Conservation (phyloP, 1,284 basidiomycete genomes). For the Sanghuangporus sanghuang region DNA sequence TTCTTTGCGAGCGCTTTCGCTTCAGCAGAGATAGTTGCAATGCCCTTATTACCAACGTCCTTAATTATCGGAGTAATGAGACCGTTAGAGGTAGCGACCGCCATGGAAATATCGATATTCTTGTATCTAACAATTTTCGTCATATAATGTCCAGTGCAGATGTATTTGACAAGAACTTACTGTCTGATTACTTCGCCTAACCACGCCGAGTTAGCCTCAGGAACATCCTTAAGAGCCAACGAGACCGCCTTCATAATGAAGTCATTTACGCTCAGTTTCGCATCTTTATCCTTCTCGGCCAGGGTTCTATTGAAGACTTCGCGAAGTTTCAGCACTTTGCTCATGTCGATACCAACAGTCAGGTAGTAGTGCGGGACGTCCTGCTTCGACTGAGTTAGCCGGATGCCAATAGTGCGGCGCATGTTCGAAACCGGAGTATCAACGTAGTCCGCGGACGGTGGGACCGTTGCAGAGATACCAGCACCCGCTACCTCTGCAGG, state of each 20-base stretch:
- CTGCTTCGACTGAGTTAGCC: constrained; percentile 91
- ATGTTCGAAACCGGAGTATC: constrained; percentile 95
- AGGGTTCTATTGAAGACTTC: constrained; percentile 93
- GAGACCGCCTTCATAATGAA: constrained; percentile 96
- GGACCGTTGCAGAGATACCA: constrained; percentile 34
- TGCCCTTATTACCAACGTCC: constrained; percentile 88
- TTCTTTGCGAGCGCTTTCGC: constrained; percentile 92
- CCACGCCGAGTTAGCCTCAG: constrained; percentile 98
- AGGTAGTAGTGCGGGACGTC: constrained; percentile 97
- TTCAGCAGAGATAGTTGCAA: constrained; percentile 89
- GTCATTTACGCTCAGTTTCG: constrained; percentile 97
- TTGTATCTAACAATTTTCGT: constrained; percentile 67
- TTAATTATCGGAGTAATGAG: constrained; percentile 98
- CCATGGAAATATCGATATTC: constrained; percentile 95
- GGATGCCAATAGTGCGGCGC: constrained; percentile 88
- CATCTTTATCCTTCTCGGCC: constrained; percentile 76
- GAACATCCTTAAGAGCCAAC: constrained; percentile 90
- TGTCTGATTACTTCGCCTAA: constrained; percentile 93
- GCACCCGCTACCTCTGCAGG: constrained; percentile 38
- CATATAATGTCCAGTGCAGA: neutral
- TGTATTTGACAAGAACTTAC: constrained; percentile 43
- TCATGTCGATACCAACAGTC: constrained; percentile 95
- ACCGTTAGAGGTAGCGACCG: constrained; percentile 94
- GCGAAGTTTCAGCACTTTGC: constrained; percentile 90
- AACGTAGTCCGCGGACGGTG: constrained; percentile 65